Percentiles rank a stretch among this genome's conserved stretches.
Evolutionary conservation across 495 filamentous ascomycete species (phyloP).

Genomic region (Aspergillus avenaceus): DNA sequence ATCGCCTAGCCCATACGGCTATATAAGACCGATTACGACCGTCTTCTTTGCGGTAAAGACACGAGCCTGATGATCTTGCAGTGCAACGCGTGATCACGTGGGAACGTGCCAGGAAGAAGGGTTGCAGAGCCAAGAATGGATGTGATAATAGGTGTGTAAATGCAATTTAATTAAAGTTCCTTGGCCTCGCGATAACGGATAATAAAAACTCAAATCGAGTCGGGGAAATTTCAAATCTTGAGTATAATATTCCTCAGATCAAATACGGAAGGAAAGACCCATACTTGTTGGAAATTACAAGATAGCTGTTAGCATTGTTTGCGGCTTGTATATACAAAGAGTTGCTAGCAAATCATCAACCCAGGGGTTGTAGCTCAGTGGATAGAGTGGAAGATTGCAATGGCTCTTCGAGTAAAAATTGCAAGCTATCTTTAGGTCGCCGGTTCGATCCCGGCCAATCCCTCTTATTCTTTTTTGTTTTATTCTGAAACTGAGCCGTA

Average conservation of each 20-base stretch:
- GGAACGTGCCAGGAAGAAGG: constrained; percentile 11
- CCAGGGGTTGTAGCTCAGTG: background rate
- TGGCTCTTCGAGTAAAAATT: background rate
- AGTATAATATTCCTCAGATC: too few relatives aligned
- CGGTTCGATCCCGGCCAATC: background rate
- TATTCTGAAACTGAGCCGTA: too few relatives aligned
- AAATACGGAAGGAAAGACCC: too few relatives aligned
- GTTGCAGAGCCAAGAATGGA: background rate
- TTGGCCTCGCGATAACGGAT: too few relatives aligned
- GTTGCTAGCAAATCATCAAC: background rate
- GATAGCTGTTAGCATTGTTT: too few relatives aligned
- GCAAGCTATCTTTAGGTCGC: background rate
- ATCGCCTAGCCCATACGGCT: background rate
- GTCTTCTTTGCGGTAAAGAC: background rate
- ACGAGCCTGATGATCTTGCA: background rate
- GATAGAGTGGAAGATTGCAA: constrained; percentile 1
- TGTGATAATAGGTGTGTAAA: background rate
- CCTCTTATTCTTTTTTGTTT: background rate
- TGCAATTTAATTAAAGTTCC: too few relatives aligned
- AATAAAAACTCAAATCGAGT: too few relatives aligned
- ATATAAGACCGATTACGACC: background rate
- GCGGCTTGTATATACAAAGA: too few relatives aligned
- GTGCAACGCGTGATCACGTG: constrained; percentile 35
- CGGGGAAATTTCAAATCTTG: too few relatives aligned
- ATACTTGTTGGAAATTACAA: too few relatives aligned